Base-by-base conservation (phyloP, 345 rosid genomes). In the Lenwebbia sp. region DNA sequence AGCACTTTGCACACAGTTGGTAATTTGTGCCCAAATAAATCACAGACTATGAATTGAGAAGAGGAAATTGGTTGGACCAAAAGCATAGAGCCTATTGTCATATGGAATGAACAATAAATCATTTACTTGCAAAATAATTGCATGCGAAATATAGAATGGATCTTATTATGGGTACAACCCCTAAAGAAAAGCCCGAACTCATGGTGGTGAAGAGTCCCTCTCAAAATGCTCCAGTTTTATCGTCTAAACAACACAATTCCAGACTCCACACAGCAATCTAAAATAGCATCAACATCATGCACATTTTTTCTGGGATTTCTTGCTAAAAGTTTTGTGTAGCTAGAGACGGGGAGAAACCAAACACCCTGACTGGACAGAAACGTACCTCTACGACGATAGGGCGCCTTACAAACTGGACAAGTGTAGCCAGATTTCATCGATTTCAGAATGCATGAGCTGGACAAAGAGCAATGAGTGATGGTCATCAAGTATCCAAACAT, bases 381-480 rank as follows among this genome's bases (percentile, higher is more conserved):
- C 41, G 28, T 90, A 96, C 96, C 99, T 94, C 98, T 89, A 23
- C 96, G 96, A 55, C 82, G 90, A 83, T 83, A 97, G 7, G 99
- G 98, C 57, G 93, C 86, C 93, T 96, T 96, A 88, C 99, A 97
- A 15, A 96, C 95, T 0, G 98, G 98, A 87, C 99, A 97, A 89
- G 86, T 83, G 53, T 95, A 94, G 75, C 90, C 92, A 1, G 90
- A 86, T 88, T 96, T 94, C 99, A 97, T 97, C 4, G 98, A 94
- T 86, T 92, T 93, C 89, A 92, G n/a, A 40, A 96, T 93, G 88
- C 99, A 94, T 0, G 83, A 89, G 88, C 99, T 97, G 89, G 17
- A 87, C 86, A 9, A 9, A 19, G 86, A 88, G 49, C 54, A 40
- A 22, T 84, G 54, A 84, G 54, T 54, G 82, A 70, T 58, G 10